Percentiles rank a stretch among this genome's conserved stretches.
phyloP scores from a whole-genome alignment of 2,329 filamentous ascomycete genomes.

The Leptographium lundbergii region DNA sequence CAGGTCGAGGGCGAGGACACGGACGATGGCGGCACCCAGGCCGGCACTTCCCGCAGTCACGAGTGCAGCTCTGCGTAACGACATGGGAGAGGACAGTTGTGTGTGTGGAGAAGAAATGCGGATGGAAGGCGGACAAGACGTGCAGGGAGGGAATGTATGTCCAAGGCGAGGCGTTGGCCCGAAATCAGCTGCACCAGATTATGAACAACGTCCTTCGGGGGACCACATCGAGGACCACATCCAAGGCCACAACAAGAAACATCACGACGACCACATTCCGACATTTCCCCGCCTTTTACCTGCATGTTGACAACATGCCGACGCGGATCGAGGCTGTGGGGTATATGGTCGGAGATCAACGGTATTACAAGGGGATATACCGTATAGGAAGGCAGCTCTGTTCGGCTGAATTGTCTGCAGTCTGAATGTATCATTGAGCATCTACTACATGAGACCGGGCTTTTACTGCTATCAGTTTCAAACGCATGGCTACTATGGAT shows the following conservation, averaged over 20 bases:
- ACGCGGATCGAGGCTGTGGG: background rate
- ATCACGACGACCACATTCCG: conserved; percentile 2
- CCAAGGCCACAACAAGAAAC: background rate
- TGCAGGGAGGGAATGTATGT: background rate
- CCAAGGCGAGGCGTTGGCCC: background rate
- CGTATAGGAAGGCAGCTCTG: no score
- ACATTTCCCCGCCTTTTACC: background rate
- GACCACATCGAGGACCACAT: background rate
- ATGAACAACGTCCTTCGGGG: background rate
- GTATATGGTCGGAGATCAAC: background rate
- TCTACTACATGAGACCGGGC: background rate
- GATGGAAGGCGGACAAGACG: background rate
- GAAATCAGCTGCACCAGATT: background rate
- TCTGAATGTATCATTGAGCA: background rate
- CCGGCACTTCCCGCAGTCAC: conserved; percentile 47
- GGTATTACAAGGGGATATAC: no score
- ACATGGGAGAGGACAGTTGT: background rate
- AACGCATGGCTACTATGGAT: background rate
- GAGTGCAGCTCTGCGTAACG: conserved; percentile 19
- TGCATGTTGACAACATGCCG: background rate
- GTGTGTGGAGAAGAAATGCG: background rate
- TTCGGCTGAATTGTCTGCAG: background rate
- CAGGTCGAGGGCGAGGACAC: conserved; percentile 49
- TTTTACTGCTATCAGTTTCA: background rate
- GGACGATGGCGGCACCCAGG: conserved; percentile 55